Percentiles rank a stretch among this genome's conserved stretches.
Evolutionary conservation across 106 monocot species (phyloP).

Genomic region (Acanthochlamys bracteata): DNA sequence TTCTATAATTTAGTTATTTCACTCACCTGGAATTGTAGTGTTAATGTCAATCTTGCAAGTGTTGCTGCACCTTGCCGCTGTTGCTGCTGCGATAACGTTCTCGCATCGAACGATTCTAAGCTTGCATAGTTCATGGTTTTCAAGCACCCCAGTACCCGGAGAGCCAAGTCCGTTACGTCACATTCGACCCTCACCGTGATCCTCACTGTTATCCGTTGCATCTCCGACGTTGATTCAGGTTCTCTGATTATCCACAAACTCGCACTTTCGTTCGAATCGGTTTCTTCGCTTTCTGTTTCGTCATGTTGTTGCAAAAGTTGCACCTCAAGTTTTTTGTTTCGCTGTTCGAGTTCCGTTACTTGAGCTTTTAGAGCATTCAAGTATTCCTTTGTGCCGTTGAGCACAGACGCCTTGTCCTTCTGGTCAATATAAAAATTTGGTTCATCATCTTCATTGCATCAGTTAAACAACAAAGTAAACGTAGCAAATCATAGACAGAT

Average conservation of each 20-base stretch:
- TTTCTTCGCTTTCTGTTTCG: conserved; percentile 1
- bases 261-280: conserved; percentile 17
- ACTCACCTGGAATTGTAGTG: conserved; percentile 40
- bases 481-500: background rate
- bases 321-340: conserved; percentile 44
- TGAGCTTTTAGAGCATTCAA: conserved; percentile 36
- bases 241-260: conserved; percentile 25
- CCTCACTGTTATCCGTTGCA: conserved; percentile 23
- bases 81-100: conserved; percentile 11
- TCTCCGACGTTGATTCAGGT: conserved; percentile 12
- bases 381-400: conserved; percentile 41
- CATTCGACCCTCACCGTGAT: conserved; percentile 45
- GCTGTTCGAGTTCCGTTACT: conserved; percentile 52
- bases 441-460: background rate
- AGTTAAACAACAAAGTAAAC: background rate
- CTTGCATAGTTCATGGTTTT: conserved; percentile 22
- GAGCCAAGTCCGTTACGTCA: conserved; percentile 36
- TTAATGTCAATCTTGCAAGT: conserved; percentile 20
- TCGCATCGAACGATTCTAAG: conserved; percentile 42
- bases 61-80: conserved; percentile 1
- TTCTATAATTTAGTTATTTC: background rate
- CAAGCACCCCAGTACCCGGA: conserved; percentile 50
- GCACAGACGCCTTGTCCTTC: conserved; percentile 88
- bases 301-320: background rate
- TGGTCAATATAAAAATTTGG: conserved; percentile 9